Evolutionary conservation across 805 yeast genomes (phyloP).

Genomic region (Helenozyma rhizophorensis): DNA sequence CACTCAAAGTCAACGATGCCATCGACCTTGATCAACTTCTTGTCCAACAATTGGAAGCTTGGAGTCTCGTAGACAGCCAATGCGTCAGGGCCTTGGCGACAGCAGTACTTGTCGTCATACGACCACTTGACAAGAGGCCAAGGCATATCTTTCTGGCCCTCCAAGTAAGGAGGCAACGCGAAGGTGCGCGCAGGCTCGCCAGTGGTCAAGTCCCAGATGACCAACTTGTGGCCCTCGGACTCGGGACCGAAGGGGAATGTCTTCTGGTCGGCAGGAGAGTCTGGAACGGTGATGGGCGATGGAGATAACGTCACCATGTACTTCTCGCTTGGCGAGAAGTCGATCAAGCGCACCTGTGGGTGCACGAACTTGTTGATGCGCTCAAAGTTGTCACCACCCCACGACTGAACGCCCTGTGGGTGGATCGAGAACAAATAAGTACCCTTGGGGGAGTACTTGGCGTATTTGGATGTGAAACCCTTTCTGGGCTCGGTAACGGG

Average conservation of each 20-base stretch:
- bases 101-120: conserved; percentile 85
- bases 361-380: conserved; percentile 77
- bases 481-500: conserved; percentile 72
- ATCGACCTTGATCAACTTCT: conserved; percentile 76
- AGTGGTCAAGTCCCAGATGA: conserved; percentile 85
- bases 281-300: conserved; percentile 69
- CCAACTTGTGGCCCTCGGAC: conserved; percentile 89
- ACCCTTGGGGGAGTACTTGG: conserved; percentile 92
- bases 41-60: conserved; percentile 76
- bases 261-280: conserved; percentile 56
- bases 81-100: conserved; percentile 91
- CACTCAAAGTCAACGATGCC: conserved; percentile 90
- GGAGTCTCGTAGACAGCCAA: conserved; percentile 84
- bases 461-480: conserved; percentile 84
- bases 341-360: conserved; percentile 83
- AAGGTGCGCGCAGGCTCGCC: conserved; percentile 85
- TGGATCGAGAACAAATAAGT: conserved; percentile 82
- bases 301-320: conserved; percentile 88
- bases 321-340: conserved; percentile 89
- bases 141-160: conserved; percentile 63
- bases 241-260: conserved; percentile 79
- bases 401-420: conserved; percentile 90
- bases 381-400: conserved; percentile 87
- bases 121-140: conserved; percentile 99
- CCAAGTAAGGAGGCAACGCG: conserved; percentile 76